phyloP scores from a whole-genome alignment of 2,329 filamentous ascomycete species.

The Neofusicoccum laricinum region DNA sequence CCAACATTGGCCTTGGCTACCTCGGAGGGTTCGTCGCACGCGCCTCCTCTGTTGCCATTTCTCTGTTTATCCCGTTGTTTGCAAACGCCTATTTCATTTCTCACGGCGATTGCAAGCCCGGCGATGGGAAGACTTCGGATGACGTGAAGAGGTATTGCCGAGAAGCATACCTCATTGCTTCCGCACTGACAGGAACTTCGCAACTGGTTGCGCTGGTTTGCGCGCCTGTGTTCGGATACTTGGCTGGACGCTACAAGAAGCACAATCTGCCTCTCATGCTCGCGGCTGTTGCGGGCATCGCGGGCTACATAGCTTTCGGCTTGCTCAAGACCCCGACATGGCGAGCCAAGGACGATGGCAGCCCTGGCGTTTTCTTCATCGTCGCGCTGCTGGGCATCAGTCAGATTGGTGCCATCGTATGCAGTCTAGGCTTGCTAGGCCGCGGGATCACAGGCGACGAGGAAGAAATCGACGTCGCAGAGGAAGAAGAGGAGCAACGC shows the following conservation, averaged over 20 bases:
- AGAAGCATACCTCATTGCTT: conserved; percentile 81
- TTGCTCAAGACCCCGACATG: conserved; percentile 68
- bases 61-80: conserved; percentile 88
- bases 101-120: conserved; percentile 69
- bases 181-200: conserved; percentile 82
- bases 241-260: conserved; percentile 61
- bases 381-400: conserved; percentile 82
- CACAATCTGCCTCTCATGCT: conserved; percentile 73
- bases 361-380: conserved; percentile 67
- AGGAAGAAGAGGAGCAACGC: conserved; percentile 16
- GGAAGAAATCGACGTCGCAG: conserved; percentile 16
- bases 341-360: conserved; percentile 65
- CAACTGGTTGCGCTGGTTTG: conserved; percentile 82
- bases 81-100: conserved; percentile 87
- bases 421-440: conserved; percentile 84
- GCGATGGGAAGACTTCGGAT: conserved; percentile 36
- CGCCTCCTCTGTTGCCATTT: conserved; percentile 91
- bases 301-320: conserved; percentile 76
- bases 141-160: conserved; percentile 84
- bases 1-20: conserved; percentile 81
- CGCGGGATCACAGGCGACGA: conserved; percentile 66
- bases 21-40: conserved; percentile 87
- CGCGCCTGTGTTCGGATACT: conserved; percentile 82
- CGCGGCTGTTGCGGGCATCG: conserved; percentile 69
- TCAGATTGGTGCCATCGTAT: conserved; percentile 95